Evolutionary conservation across 2,329 filamentous ascomycete genomes (phyloP), one percentile per base, ranked within the genome.

Genomic region (Furcasterigmium furcatum): DNA sequence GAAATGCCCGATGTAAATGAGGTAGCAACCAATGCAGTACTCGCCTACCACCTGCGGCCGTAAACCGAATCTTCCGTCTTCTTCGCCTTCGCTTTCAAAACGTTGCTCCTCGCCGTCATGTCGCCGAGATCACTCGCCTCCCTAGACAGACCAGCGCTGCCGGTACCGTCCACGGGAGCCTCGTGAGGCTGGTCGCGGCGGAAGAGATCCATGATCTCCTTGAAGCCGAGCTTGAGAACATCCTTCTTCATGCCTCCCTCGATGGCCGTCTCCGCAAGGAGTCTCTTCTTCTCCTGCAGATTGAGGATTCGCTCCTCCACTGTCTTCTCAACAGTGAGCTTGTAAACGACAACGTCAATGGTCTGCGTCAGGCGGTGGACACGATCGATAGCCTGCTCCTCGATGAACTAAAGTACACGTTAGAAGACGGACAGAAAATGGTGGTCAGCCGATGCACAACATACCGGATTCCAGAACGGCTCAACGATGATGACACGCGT

Each of bases 281-380:
- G 82, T 10, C 94, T 83, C 72, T 99, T 99, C 67, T 91, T 90
- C 52, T 96, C 87, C 67, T 99, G 94, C 19, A 99, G 79, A 50
- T 88, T 89, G n/a, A 97, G 73, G 57, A 99, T 99, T 47, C 91
- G 84, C 66, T 92, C 91, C 72, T 99, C 94, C 46, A 99, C 92
- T 0, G 87, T 91, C 54, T 86, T 78, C 53, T 82, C 80, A 50
- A 99, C 85, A 3, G 91, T 96, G 57, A 99, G 81, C 58, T 94
- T 95, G 74, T 96, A 99, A 52, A 99, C 90, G 46, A 92, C 82
- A 27, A 99, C 94, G 60, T 97, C 91, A 34, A 92, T 79, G 2
- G 90, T 96, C 67, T 99, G 94, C 34, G 95, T 97, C 44, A 99
- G 85, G n/a, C 94, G 90, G 63, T 99, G 94, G 21, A 99, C 94